Evolutionary conservation across 805 yeast genomes (phyloP).

Genomic region (Dipodascus geniculatus): DNA sequence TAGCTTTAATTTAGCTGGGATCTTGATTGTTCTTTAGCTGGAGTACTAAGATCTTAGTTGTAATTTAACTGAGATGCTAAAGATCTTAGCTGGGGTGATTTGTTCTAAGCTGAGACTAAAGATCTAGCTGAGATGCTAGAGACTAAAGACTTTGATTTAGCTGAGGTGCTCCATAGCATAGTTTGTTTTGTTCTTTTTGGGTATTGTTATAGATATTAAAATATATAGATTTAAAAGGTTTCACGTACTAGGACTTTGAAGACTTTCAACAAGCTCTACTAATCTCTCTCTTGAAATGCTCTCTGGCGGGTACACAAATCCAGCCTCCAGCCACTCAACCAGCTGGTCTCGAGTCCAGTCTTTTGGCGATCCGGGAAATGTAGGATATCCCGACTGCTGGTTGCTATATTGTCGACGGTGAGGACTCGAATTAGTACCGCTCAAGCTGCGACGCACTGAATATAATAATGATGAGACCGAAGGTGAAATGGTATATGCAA

Average conservation of each 20-base stretch:
- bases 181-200: too few relatives aligned
- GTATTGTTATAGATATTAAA: too few relatives aligned
- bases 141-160: too few relatives aligned
- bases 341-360: slow-evolving; percentile 15
- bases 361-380: slow-evolving; percentile 1
- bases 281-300: slow-evolving; percentile 11
- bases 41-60: too few relatives aligned
- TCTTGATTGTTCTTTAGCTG: background rate
- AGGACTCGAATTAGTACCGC: too few relatives aligned
- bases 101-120: too few relatives aligned
- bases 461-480: too few relatives aligned
- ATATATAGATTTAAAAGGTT: background rate
- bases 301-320: slow-evolving; percentile 15
- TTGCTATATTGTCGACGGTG: background rate
- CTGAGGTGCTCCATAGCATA: too few relatives aligned
- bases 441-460: background rate
- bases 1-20: slow-evolving; percentile 8
- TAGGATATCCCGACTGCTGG: background rate
- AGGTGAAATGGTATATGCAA: background rate
- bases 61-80: too few relatives aligned
- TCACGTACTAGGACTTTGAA: slow-evolving; percentile 7
- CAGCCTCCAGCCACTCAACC: slow-evolving; percentile 12
- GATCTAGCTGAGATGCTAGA: too few relatives aligned
- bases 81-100: too few relatives aligned
- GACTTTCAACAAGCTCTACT: slow-evolving; percentile 11